Base-by-base conservation (phyloP, 2,329 filamentous ascomycete genomes). In the Didymella pomorum region DNA sequence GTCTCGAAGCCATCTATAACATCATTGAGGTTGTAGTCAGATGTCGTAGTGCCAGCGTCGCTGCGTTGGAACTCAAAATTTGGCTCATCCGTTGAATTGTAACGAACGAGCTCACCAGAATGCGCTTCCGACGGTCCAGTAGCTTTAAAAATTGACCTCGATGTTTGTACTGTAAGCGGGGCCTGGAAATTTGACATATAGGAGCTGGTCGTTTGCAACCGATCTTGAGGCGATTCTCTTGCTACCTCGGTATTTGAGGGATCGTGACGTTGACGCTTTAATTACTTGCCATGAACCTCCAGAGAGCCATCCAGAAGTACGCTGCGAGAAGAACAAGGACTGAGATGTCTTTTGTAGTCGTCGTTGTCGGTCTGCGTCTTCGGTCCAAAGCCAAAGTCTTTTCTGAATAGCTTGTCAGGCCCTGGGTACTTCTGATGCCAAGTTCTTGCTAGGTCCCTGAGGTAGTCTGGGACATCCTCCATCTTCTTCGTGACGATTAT, bases 351-450 rank as follows among this genome's bases (percentile, higher is more conserved):
- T 18, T 11, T 10, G 3, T 20, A 29, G 9, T 26, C 37, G 1
- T 41, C 20, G 5, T 41, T 11, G 2, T 47, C 25, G 12, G n/a
- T 9, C 5, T 41, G 20, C 14, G 14, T 25, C 39, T 18, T 50
- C 8, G 23, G 44, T 9, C 50, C 44, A 14, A 58, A 58, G 25
- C 35, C 16, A 25, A 58, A 58, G 26, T 58, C 37, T 9, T 58
- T 29, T 1, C 39, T 28, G 23, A 53, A 58, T 4, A 53, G 9
- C 3, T 9, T 23, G 1, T 31, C 14, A 1, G 47, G 26, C 8
- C 42, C 25, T 16, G 31, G 39, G 23, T 29, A 35, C 26, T 35
- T n/a, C 21, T 26, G 20, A 16, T 11, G 29, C 12, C 21, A 31
- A n/a, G 2, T 29, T 9, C 14, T 37, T 4, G 44, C 10, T 18